Evolutionary conservation across 768 basidiomycete species (phyloP), one percentile per base, ranked within the genome.

Genomic region (Russula earlei): DNA sequence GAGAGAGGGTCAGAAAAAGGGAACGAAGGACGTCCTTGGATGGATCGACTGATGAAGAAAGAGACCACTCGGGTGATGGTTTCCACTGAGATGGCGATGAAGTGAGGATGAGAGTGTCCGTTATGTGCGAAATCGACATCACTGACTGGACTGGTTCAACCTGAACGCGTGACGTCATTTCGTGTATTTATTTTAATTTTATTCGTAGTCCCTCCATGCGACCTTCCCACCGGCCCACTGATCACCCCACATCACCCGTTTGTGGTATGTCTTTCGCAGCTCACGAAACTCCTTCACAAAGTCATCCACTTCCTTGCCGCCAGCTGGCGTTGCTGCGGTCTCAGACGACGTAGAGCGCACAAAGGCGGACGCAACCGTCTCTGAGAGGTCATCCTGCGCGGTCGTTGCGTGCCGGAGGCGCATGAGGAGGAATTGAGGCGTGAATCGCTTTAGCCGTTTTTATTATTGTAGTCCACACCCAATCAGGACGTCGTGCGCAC

Each of bases 241-340:
- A 66, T 92, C 88, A 17, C 83, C 81, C 88, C 91, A 96, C 67
- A 95, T 84, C 2, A 83, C 84, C 17, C 94, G 77, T 70, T 95
- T 96, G 68, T 98, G 94, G 69, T 92, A 97, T n/a, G 78, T 76
- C 71, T 91, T 94, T 61, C 95, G 73, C 38, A 83, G 68, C 49
- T 92, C 91, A 65, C 85, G 90, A 72, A 94, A 96, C 63, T 91
- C 83, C 63, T 75, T 83, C 50, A 96, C 80, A 61, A 97, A 98
- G 42, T 85, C 82, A 56, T 96, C 93, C 22, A 93, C 78, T 33
- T 88, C 87, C 61, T 74, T 74, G 38, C 67, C 67, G 29, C 72
- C 68, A 9, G 63, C 33, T 7, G 47, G 36, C 0, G 56, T 49
- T 12, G 59, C 49, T 14, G 64, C 45, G 2, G 54, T 55, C 29